These are phyloP conservation scores for Monosporascus sp. DNA, from an alignment of 2,329 filamentous ascomycete species.

Conservation along the genomic window DNA sequence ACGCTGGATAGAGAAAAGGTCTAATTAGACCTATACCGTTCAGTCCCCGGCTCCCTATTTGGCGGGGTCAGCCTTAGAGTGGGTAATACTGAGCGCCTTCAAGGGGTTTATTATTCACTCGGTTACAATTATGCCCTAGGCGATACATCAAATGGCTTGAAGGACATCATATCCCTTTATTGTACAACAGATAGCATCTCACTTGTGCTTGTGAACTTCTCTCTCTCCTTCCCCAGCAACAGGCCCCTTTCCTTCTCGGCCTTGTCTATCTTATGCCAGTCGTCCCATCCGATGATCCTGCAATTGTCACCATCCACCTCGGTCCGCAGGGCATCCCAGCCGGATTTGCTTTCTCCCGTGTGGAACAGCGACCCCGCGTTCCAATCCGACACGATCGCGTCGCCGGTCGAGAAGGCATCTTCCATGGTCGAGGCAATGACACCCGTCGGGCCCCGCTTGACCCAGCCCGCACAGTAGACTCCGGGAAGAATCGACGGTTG, in stretches of 20 bases:
- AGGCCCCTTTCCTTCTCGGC: conserved; percentile 66
- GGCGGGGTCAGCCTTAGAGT: too few relatives aligned
- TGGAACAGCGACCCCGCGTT: conserved; percentile 37
- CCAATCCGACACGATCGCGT: conserved; percentile 81
- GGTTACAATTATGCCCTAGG: too few relatives aligned
- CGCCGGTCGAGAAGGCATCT: conserved; percentile 86
- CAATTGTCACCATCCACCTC: conserved; percentile 54
- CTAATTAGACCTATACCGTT: too few relatives aligned
- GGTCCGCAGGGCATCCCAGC: conserved; percentile 72
- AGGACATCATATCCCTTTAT: conserved; percentile 22
- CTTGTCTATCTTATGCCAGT: conserved; percentile 81
- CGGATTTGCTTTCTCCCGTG: conserved; percentile 30
- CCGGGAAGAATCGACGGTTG: conserved; percentile 54
- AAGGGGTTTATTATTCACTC: too few relatives aligned
- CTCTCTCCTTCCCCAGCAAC: conserved; percentile 68
- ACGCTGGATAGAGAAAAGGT: too few relatives aligned
- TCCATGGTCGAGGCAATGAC: conserved; percentile 96
- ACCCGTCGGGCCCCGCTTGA: conserved; percentile 89
- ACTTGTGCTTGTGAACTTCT: conserved; percentile 56
- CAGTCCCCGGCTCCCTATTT: too few relatives aligned
- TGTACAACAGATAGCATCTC: conserved; percentile 54
- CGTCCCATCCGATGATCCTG: conserved; percentile 69
- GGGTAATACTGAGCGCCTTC: too few relatives aligned
- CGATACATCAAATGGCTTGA: too few relatives aligned
- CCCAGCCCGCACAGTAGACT: conserved; percentile 92